Evolutionary conservation across 148 eudicot species (phyloP), one percentile per base, ranked within the genome.

Genomic region (Amaranthus palmeri): DNA sequence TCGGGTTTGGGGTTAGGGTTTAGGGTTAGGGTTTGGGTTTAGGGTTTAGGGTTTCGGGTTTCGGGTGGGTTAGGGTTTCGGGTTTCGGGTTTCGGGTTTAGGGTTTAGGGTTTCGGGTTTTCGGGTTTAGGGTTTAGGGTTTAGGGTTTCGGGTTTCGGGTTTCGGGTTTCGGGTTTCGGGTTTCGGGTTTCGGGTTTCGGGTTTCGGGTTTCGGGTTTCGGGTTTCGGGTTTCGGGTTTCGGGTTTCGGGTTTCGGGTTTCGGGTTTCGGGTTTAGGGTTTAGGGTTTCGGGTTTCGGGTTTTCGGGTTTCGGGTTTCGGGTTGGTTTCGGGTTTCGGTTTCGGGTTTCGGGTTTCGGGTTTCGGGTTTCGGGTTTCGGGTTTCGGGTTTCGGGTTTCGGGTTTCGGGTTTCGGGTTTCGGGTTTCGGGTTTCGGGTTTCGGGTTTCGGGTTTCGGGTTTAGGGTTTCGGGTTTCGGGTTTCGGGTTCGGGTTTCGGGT

Each of bases 241-340:
- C 10, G 48, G 69, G 69, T 47, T 65, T 65, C n/a, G 54, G 54
- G 69, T 14, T 65, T 65, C 10, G 69, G 48, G 53, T 53, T 36
- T 10, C 42, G 47, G 71, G 60, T 41, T 68, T 53, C 11, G 59
- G 71, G 72, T 66, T 66, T 66, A 66, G 59, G 69, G 69, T 49
- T 66, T 66, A 66, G 56, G 69, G 71, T 68, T 68, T 53, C 41
- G 71, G 71, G 71, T 56, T 68, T 53, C 11, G 55, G 71, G 71
- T 44, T 68, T 68, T n/a, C 11, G 55, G 71, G 71, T 56, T 68
- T 53, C 5, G 55, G n/a, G n/a, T n/a, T n/a, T n/a, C n/a, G n/a
- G n/a, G n/a, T n/a, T n/a, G n/a, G n/a, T n/a, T n/a, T n/a, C 49
- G 71, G 71, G 40, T 68, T 68, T 53, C 60, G 71, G 71, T 68